phyloP scores from a whole-genome alignment of 2,329 filamentous ascomycete genomes.

The Niveomyces coronatus region DNA sequence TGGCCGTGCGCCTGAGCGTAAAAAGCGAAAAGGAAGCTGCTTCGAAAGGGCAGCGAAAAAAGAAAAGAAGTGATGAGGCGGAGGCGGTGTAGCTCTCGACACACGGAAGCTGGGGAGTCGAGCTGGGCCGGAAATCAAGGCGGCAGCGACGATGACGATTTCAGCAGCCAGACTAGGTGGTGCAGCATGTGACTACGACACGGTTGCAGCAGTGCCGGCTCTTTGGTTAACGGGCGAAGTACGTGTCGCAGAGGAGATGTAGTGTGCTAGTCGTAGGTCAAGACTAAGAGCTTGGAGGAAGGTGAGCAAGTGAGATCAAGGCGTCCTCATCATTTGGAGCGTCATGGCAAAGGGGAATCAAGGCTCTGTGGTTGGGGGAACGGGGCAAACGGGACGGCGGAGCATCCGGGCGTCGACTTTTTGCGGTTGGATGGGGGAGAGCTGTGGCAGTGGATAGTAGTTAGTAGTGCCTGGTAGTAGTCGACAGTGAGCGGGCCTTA shows the following conservation, averaged over 20 bases:
- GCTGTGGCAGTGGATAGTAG: conserved; percentile 2
- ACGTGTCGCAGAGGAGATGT: background rate
- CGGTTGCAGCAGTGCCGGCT: background rate
- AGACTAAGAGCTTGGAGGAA: too few species aligned
- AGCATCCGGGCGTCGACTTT: conserved; percentile 6
- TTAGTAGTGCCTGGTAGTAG: background rate
- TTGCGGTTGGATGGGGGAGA: conserved; percentile 1
- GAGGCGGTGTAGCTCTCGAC: too few species aligned
- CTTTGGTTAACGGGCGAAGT: background rate
- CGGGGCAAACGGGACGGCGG: background rate
- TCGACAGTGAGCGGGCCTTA: too few species aligned
- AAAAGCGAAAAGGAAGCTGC: too few species aligned
- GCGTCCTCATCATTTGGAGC: too few species aligned
- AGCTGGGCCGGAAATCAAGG: background rate
- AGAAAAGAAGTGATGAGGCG: too few species aligned
- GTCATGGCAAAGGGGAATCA: background rate
- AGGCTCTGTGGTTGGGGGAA: background rate
- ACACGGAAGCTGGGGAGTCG: background rate
- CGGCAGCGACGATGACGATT: conserved; percentile 2
- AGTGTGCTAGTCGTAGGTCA: too few species aligned
- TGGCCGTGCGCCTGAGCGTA: background rate
- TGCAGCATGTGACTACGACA: background rate
- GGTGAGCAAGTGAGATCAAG: too few species aligned
- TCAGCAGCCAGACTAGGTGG: background rate
- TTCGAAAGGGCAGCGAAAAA: too few species aligned